Base-by-base conservation (phyloP, 2,329 filamentous ascomycete genomes). In the Ophiostoma montium region DNA sequence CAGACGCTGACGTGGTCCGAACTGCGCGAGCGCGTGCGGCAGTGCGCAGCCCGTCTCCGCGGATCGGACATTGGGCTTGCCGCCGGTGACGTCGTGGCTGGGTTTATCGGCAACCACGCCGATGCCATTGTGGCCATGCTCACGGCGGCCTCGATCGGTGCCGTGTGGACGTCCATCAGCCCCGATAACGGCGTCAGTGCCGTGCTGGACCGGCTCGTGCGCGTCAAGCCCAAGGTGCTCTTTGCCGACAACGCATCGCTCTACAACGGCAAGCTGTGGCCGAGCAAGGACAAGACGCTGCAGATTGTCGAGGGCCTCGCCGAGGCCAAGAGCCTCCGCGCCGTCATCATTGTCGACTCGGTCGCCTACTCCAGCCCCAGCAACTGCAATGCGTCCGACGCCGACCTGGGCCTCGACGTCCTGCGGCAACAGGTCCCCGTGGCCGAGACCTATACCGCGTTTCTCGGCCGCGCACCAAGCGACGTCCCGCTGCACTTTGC, bases 141-240 rank as follows among this genome's bases (percentile, higher is more conserved):
- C 31, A 85, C 86, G 1, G 76, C 87, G 0, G 81, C 87, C 0
- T 80, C 86, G 1, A 64, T 95, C 2, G 92, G 92, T 30, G 89
- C 85, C 15, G 77, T 95, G 35, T 96, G 90, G 90, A 95, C 89
- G 1, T 85, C 85, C 7, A 86, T 95, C 45, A 94, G 86, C 58
- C 88, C 90, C 3, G 90, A 96, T 63, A 95, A 84, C 15, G 90
- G 90, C 11, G 86, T 94, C 2, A 86, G 86, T 58, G 90, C 89
- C 15, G 89, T 96, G 1, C 68, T 96, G 23, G 92, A 96, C 62
- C 76, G 92, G 8, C 67, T 96, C 53, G 75, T 75, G 42, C 92
- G 96, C 67, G 92, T 96, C 56, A 76, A 82, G 53, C 90, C 92
- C 4, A 80, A 76, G 52, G 66, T 94, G 1, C 68, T 96, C 3